Conservation (phyloP, 192 early-diverging fungal species). For the Dissophora globulifera region DNA sequence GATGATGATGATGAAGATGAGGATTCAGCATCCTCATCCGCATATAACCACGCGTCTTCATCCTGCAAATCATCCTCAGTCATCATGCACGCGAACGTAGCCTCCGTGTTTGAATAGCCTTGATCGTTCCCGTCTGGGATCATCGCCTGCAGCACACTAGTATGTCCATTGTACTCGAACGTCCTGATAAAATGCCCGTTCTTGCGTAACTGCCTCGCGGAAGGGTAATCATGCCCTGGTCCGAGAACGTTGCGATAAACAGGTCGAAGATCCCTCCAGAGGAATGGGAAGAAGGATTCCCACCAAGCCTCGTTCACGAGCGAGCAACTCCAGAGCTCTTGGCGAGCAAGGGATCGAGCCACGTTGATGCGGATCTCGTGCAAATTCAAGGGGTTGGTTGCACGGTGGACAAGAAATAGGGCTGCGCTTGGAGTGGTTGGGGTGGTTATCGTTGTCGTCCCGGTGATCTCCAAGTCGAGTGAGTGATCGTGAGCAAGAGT, state of each 20-base stretch:
- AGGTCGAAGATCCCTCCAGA: constrained; percentile 24
- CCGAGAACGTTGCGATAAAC: constrained; percentile 35
- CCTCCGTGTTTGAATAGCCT: too few species aligned
- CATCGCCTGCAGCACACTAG: constrained; percentile 21
- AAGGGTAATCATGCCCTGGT: constrained; percentile 24
- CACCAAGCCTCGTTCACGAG: constrained; percentile 26
- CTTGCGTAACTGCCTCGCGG: constrained; percentile 12
- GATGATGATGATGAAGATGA: too few species aligned
- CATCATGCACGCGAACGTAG: too few species aligned
- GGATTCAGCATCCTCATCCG: constrained; percentile 30
- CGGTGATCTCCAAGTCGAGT: too few species aligned
- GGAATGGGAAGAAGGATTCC: constrained; percentile 19
- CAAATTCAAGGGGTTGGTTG: constrained; percentile 25
- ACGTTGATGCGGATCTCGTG: constrained; percentile 34
- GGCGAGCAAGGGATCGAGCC: constrained; percentile 12
- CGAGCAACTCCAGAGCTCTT: constrained; percentile 15
- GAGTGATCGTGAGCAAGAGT: too few species aligned
- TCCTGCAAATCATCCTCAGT: constrained; percentile 3
- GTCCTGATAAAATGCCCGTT: constrained; percentile 27
- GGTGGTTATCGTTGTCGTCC: too few species aligned
- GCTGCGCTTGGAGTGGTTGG: too few species aligned
- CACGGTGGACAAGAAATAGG: constrained; percentile 5
- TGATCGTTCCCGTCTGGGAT: too few species aligned
- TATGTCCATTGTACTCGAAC: constrained; percentile 43
- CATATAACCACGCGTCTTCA: constrained; percentile 21